Conservation (phyloP, 75 land plant genomes). For the Adiantum capillusveneris region DNA sequence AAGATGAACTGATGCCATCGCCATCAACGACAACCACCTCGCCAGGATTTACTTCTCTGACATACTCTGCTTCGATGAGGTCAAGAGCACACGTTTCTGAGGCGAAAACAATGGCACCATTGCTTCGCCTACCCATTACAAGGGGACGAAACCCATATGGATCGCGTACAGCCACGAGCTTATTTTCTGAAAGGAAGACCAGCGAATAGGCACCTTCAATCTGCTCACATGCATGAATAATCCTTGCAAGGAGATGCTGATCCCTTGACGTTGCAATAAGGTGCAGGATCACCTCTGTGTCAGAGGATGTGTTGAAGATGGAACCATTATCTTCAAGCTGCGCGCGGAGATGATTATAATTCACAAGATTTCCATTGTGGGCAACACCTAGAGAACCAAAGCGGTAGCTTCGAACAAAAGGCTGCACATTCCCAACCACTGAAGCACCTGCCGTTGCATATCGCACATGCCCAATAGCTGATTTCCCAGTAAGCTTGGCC, state of each 20-base stretch:
- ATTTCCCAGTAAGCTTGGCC: background rate
- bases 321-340: slow-evolving; percentile 16
- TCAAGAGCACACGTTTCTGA: slow-evolving; percentile 96
- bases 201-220: slow-evolving; percentile 87
- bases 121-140: slow-evolving; percentile 69
- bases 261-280: slow-evolving; percentile 37
- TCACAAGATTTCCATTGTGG: slow-evolving; percentile 23
- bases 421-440: slow-evolving; percentile 16
- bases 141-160: slow-evolving; percentile 87
- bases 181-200: slow-evolving; percentile 72
- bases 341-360: slow-evolving; percentile 16
- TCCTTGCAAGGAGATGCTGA: slow-evolving; percentile 19
- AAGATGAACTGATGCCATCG: slow-evolving; percentile 9
- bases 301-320: slow-evolving; percentile 20
- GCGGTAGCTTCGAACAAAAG: slow-evolving; percentile 17
- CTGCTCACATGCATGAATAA: slow-evolving; percentile 38
- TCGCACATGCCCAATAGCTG: slow-evolving; percentile 22
- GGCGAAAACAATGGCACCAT: slow-evolving; percentile 85
- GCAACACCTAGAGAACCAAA: slow-evolving; percentile 21
- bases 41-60: slow-evolving; percentile 21
- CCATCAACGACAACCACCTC: slow-evolving; percentile 20
- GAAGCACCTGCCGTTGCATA: slow-evolving; percentile 29
- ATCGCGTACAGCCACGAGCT: slow-evolving; percentile 85
- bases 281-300: slow-evolving; percentile 30
- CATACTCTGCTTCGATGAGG: slow-evolving; percentile 30